These are phyloP conservation scores for Trametes versicolor DNA, from an alignment of 1,284 basidiomycete genomes.

Conservation along the genomic window DNA sequence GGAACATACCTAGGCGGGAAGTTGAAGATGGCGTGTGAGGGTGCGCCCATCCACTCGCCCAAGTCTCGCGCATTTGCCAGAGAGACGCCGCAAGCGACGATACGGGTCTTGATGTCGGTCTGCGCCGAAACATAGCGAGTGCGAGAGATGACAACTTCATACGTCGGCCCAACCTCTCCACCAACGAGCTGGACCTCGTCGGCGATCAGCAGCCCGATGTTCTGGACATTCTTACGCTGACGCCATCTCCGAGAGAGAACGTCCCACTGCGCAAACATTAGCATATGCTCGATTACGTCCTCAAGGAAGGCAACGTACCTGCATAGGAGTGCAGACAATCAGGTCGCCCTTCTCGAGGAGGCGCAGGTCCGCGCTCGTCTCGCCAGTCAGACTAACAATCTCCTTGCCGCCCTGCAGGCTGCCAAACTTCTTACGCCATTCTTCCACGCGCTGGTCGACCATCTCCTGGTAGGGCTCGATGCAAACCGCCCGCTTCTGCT, in stretches of 20 bases:
- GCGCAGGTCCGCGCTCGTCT: constrained; percentile 93
- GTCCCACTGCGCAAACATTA: constrained; percentile 80
- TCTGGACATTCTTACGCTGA: constrained; percentile 96
- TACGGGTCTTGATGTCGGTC: constrained; percentile 89
- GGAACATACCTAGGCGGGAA: constrained; percentile 85
- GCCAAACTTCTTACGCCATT: constrained; percentile 92
- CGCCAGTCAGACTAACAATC: constrained; percentile 93
- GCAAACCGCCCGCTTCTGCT: constrained; percentile 90
- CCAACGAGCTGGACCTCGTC: constrained; percentile 97
- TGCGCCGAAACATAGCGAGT: constrained; percentile 97
- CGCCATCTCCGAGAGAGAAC: constrained; percentile 96
- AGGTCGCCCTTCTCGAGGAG: constrained; percentile 93
- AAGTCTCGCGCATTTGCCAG: constrained; percentile 97
- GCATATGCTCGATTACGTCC: constrained; percentile 25
- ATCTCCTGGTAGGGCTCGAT: constrained; percentile 98
- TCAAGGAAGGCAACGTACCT: constrained; percentile 52
- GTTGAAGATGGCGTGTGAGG: constrained; percentile 95
- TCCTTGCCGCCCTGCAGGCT: constrained; percentile 89
- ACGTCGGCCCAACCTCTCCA: constrained; percentile 93
- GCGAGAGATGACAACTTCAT: constrained; percentile 95
- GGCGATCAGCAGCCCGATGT: constrained; percentile 91
- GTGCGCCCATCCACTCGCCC: constrained; percentile 98
- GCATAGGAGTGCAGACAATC: constrained; percentile 91
- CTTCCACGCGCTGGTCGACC: constrained; percentile 89
- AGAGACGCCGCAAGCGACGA: constrained; percentile 94